These are phyloP conservation scores for Exophiala aquamarina DNA, from an alignment of 2,329 filamentous ascomycete genomes.

Conservation along the genomic window DNA sequence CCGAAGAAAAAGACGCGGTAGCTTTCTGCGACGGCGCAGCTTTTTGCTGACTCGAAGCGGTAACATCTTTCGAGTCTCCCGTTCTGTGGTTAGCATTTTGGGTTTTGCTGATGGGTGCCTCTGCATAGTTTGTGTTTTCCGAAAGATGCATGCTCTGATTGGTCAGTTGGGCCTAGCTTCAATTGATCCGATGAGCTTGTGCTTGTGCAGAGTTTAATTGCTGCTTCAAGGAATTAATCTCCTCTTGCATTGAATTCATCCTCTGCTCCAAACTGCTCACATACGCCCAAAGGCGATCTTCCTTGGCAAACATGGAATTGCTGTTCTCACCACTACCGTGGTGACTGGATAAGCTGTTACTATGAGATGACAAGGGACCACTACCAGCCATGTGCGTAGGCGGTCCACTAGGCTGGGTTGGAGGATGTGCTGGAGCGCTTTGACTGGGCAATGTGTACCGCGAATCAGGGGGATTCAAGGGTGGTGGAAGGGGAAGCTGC, in stretches of 20 bases:
- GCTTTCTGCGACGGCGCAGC: too few species aligned
- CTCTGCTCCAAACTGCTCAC: slow-evolving; percentile 44
- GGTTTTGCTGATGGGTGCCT: too few species aligned
- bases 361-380: slow-evolving; percentile 28
- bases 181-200: slow-evolving; percentile 2
- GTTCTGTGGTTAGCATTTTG: too few species aligned
- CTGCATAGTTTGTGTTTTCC: too few species aligned
- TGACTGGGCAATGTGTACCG: slow-evolving; percentile 44
- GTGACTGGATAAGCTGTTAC: slow-evolving; percentile 35
- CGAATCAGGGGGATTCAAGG: slow-evolving; percentile 42
- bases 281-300: slow-evolving; percentile 45
- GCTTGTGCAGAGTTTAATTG: slow-evolving; percentile 34
- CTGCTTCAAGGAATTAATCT: slow-evolving; percentile 41
- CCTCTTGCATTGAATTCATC: slow-evolving; percentile 40
- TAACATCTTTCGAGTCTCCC: too few species aligned
- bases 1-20: too few species aligned
- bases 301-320: slow-evolving; percentile 29
- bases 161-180: too few species aligned
- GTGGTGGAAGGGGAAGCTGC: slow-evolving; percentile 45
- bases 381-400: slow-evolving; percentile 36
- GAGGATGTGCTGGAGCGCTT: slow-evolving; percentile 34
- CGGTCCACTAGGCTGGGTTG: slow-evolving; percentile 32
- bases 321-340: slow-evolving; percentile 31
- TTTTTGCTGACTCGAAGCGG: too few species aligned
- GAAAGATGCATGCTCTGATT: too few species aligned